Conservation (phyloP, 306 rosid species). For the Hippophae gyantsensis region DNA sequence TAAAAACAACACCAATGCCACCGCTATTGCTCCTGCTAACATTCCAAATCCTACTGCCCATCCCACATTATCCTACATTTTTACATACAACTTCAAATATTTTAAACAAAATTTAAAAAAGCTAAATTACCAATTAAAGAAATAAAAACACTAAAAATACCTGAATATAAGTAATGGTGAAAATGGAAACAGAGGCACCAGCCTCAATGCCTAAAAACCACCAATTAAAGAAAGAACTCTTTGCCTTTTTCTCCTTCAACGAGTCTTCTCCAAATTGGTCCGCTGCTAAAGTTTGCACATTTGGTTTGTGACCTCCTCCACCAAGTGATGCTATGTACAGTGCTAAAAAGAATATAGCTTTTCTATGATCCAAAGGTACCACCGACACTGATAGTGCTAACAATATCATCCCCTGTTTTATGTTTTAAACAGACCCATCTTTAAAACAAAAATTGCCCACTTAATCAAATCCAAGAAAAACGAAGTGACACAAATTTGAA, state of each 20-base stretch:
- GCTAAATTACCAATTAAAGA: too few relatives aligned
- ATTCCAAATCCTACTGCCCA: slow-evolving; percentile 53
- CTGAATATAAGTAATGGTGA: slow-evolving; percentile 52
- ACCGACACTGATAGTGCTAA: slow-evolving; percentile 11
- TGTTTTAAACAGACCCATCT: too few relatives aligned
- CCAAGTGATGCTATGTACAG: slow-evolving; percentile 57
- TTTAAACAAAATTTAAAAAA: too few relatives aligned
- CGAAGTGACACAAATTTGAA: neutral
- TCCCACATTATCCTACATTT: slow-evolving; percentile 44
- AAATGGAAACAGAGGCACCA: slow-evolving; percentile 40
- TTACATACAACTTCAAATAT: neutral
- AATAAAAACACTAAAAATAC: slow-evolving; percentile 16
- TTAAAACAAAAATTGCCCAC: neutral
- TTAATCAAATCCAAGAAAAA: neutral
- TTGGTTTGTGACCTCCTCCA: slow-evolving; percentile 61
- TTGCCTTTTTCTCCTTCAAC: slow-evolving; percentile 36
- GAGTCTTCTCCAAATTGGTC: slow-evolving; percentile 60
- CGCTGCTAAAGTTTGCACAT: slow-evolving; percentile 83
- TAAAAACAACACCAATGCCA: slow-evolving; percentile 39
- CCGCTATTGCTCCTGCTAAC: slow-evolving; percentile 34
- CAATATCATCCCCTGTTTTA: neutral
- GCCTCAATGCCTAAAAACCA: slow-evolving; percentile 55
- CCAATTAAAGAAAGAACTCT: slow-evolving; percentile 70
- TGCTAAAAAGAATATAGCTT: slow-evolving; percentile 27
- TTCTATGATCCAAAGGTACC: slow-evolving; percentile 11